Evolutionary conservation across 371 early-diverging fungal species (phyloP), one percentile per base, ranked within the genome.

Genomic region (Capillidium rhysosporum): DNA sequence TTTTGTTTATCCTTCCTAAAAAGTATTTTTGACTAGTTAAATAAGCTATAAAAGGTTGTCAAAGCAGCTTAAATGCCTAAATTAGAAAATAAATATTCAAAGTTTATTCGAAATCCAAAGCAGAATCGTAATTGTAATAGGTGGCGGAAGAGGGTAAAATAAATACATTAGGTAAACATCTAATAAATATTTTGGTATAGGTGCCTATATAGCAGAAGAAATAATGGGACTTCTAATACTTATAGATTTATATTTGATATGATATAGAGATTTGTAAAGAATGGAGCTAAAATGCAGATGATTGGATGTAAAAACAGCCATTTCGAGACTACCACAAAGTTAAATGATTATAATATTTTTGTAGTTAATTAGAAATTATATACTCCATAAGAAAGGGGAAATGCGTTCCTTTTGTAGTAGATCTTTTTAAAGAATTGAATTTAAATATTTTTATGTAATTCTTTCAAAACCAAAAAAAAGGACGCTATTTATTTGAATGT

Each of bases 41-140:
- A n/a, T n/a, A n/a, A n/a, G n/a, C n/a, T n/a, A n/a, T n/a, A n/a
- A n/a, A n/a, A n/a, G n/a, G n/a, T n/a, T n/a, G n/a, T n/a, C n/a
- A n/a, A n/a, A n/a, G n/a, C n/a, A n/a, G n/a, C n/a, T n/a, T n/a
- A n/a, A n/a, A n/a, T n/a, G n/a, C n/a, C n/a, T n/a, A n/a, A n/a
- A n/a, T n/a, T n/a, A n/a, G n/a, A 34, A 34, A 34, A 57, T 48
- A 49, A 56, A 56, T 9, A 31, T 44, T 3, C 45, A 46, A 24
- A 47, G 54, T 0, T 73, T 92, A 21, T 90, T 89, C 59, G 67
- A 67, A 24, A 86, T 91, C 49, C 74, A 80, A 57, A 84, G 74
- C 60, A 92, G 90, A 66, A 82, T 91, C 2, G 92, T 86, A 12
- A 72, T 93, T 28, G 81, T 93, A 20, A 93, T 91, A 18, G 93